These are phyloP conservation scores for Syncephalastrum contaminatum DNA, from an alignment of 371 early-diverging fungal genomes.

Conservation along the genomic window DNA sequence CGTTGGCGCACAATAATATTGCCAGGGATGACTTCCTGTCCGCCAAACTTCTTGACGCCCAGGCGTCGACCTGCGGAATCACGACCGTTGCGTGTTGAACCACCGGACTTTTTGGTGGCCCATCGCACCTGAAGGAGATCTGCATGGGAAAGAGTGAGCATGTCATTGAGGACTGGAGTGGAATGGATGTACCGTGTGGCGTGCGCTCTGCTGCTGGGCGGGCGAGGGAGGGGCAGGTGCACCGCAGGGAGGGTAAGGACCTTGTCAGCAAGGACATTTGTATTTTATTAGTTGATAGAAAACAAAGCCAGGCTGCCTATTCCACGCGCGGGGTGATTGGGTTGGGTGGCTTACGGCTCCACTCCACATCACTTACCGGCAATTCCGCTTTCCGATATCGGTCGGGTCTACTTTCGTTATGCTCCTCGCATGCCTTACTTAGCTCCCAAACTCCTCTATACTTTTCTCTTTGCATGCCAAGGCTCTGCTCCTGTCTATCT, in stretches of 20 bases:
- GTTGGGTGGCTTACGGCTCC: no score
- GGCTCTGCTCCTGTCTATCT: conserved; percentile 53
- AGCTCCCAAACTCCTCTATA: conserved; percentile 50
- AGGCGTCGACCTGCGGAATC: conserved; percentile 93
- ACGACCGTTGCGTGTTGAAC: conserved; percentile 90
- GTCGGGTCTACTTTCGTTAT: not conserved
- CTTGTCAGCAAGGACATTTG: not conserved
- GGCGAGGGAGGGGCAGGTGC: no score
- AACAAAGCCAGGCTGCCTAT: no score
- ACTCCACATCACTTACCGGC: no score
- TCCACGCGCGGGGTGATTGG: no score
- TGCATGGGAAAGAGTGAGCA: not conserved
- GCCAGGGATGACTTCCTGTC: conserved; percentile 81
- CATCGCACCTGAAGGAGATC: conserved; percentile 68
- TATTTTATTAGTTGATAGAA: not conserved
- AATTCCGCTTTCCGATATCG: no score
- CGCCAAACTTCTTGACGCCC: conserved; percentile 90
- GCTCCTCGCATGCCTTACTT: conserved; percentile 43
- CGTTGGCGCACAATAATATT: conserved; percentile 93
- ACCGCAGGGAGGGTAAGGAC: no score
- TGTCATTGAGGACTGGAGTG: no score
- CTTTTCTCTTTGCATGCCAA: conserved; percentile 53
- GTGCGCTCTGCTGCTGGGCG: no score
- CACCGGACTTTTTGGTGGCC: conserved; percentile 93
- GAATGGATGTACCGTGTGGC: not conserved